These are phyloP conservation scores for Hura crepitans DNA, from an alignment of 441 rosid species.

Conservation along the genomic window DNA sequence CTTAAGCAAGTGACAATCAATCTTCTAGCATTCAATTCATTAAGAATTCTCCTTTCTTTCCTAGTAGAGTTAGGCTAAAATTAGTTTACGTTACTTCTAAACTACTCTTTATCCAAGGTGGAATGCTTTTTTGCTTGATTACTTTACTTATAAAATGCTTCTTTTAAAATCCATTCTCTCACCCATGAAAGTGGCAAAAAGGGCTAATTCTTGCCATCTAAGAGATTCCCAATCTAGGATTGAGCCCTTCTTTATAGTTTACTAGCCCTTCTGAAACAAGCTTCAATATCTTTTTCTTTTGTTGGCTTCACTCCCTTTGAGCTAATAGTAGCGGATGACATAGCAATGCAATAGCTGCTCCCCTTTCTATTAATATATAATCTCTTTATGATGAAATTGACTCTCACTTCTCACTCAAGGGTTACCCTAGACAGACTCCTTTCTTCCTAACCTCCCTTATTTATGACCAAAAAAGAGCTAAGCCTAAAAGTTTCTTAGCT, in stretches of 20 bases:
- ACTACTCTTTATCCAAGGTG: too few relatives aligned
- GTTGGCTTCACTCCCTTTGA: conserved; percentile 1
- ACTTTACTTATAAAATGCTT: too few relatives aligned
- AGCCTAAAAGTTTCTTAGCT: neutral
- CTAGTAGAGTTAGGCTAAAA: too few relatives aligned
- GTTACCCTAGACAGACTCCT: neutral
- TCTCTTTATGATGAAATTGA: neutral
- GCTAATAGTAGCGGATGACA: neutral
- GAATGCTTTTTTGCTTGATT: too few relatives aligned
- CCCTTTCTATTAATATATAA: neutral
- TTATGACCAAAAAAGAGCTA: neutral
- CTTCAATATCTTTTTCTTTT: neutral
- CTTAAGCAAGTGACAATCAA: neutral
- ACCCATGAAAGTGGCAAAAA: too few relatives aligned
- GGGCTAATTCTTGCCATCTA: too few relatives aligned
- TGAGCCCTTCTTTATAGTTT: too few relatives aligned
- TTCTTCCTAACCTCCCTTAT: neutral
- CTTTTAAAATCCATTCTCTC: too few relatives aligned
- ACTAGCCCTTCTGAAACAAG: too few relatives aligned
- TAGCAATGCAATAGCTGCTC: neutral
- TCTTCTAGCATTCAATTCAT: neutral
- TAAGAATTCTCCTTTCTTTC: neutral
- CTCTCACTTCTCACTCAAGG: neutral
- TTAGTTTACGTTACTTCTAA: too few relatives aligned
- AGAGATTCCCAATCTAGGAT: too few relatives aligned